These are phyloP conservation scores for Pseudogymnoascus sp. DNA, from an alignment of 2,329 filamentous ascomycete species.

Conservation along the genomic window DNA sequence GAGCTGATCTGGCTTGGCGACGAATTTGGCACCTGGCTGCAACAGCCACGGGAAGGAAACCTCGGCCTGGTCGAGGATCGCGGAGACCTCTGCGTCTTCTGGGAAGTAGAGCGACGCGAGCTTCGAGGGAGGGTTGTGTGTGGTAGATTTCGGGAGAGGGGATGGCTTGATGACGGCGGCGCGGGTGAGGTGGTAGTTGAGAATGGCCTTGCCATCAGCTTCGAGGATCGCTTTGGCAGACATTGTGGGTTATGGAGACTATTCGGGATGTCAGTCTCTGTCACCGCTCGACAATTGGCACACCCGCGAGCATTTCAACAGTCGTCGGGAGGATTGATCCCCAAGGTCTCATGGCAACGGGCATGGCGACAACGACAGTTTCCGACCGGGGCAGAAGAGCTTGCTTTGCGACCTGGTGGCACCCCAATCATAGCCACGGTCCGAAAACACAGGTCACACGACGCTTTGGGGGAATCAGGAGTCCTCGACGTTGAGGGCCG, in stretches of 20 bases:
- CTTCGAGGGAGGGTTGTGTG: constrained; percentile 87
- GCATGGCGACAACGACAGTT: not conserved
- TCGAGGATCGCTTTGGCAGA: constrained; percentile 96
- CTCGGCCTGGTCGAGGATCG: constrained; percentile 91
- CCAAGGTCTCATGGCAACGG: not conserved
- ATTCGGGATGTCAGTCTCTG: not conserved
- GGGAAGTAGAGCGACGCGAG: constrained; percentile 90
- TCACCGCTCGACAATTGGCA: not conserved
- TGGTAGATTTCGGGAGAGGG: constrained; percentile 73
- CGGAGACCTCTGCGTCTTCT: constrained; percentile 73
- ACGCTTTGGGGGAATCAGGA: not conserved
- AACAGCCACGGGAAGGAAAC: constrained; percentile 95
- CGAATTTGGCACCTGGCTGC: constrained; percentile 75
- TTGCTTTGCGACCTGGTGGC: not conserved
- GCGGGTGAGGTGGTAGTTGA: constrained; percentile 99
- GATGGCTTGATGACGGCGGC: constrained; percentile 96
- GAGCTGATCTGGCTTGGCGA: constrained; percentile 98
- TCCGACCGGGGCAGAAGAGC: not conserved
- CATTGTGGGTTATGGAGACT: constrained; percentile 47
- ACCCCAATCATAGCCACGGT: not conserved
- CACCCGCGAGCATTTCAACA: not conserved
- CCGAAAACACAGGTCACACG: not conserved
- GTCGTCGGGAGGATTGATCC: not conserved
- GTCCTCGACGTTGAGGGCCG: not conserved
- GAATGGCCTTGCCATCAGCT: constrained; percentile 99